A percentile compares a stretch with the other conserved stretches of the same genome.
These are phyloP conservation scores for Sporisorium scitamineum DNA, from an alignment of 1,284 basidiomycete genomes.

Conservation along the genomic window DNA sequence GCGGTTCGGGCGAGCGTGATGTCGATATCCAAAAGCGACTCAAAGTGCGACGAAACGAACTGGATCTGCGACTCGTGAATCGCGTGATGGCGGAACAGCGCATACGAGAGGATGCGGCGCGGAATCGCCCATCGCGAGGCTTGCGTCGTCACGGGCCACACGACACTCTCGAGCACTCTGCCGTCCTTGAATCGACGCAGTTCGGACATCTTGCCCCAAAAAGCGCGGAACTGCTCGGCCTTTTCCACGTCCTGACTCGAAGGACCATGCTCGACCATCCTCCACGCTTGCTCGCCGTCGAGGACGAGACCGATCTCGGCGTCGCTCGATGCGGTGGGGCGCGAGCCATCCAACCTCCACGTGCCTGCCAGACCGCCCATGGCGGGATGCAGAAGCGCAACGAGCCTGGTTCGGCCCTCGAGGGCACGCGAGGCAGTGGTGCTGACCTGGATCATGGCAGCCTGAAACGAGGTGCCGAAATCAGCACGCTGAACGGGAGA, in stretches of 20 bases:
- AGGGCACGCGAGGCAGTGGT: slow-evolving; percentile 54
- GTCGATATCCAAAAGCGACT: slow-evolving; percentile 74
- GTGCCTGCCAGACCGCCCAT: slow-evolving; percentile 37
- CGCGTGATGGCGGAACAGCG: slow-evolving; percentile 82
- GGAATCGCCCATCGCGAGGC: slow-evolving; percentile 79
- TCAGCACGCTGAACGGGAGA: slow-evolving; percentile 43
- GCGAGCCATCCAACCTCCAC: slow-evolving; percentile 45
- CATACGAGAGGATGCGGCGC: slow-evolving; percentile 78
- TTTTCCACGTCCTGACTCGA: slow-evolving; percentile 71
- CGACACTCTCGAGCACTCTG: slow-evolving; percentile 89
- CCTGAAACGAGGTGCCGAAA: slow-evolving; percentile 46
- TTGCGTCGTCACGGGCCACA: slow-evolving; percentile 76
- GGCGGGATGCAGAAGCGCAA: slow-evolving; percentile 43
- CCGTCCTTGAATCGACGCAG: slow-evolving; percentile 97
- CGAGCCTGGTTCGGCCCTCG: slow-evolving; percentile 45
- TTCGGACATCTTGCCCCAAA: slow-evolving; percentile 95
- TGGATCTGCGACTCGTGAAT: slow-evolving; percentile 73
- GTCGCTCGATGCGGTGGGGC: slow-evolving; percentile 34
- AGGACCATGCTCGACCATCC: slow-evolving; percentile 71
- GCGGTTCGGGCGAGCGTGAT: slow-evolving; percentile 59
- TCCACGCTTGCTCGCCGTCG: slow-evolving; percentile 58
- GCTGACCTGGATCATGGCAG: slow-evolving; percentile 48
- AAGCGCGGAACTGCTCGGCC: slow-evolving; percentile 77
- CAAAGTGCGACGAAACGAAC: slow-evolving; percentile 75
- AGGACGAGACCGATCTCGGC: slow-evolving; percentile 58